Evolutionary conservation across 2,329 filamentous ascomycete genomes (phyloP), one percentile per base, ranked within the genome.

Genomic region (Talaromyces sp.): DNA sequence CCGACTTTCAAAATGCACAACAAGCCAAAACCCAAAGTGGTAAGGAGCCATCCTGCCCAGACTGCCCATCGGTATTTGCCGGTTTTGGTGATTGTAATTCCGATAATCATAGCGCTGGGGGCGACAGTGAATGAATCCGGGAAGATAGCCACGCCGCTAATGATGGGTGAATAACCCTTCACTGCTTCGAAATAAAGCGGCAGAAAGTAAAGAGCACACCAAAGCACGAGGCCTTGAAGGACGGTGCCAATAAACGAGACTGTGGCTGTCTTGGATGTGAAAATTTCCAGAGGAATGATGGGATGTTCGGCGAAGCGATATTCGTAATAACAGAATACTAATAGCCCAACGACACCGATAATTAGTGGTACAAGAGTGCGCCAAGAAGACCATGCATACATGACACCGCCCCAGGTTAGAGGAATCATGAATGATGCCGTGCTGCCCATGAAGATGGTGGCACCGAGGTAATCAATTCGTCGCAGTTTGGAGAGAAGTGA

Each of bases 121-220:
- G 84, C 84, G 9, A 88, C 81, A 1, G 84, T 86, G 62, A 87
- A 81, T 0, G 81, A 83, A 61, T 84, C 77, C 0, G 84, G 84
- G 52, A 87, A 80, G 28, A 81, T 68, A 15, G 81, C 82, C 0
- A 86, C 76, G 8, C 83, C 82, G 0, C 81, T 75, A 22, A 80
- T 72, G 54, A 84, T 76, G 0, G 79, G 71, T 0, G 67, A 65
- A 4, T 69, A 67, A 1, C 65, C 51, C 5, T 67, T 65, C 0
- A 80, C 74, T 0, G 68, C 70, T 56, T 80, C 76, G 63, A 80
- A 79, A 62, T 78, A 81, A 7, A 80, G 63, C 0, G 78, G 76
- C 1, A 79, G 57, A 61, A 78, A 79, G 65, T 71, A 75, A 28
- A 71, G 61, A 7, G 66, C 58, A 69, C 74, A 76, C 48, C 71